phyloP scores from a whole-genome alignment of 371 early-diverging fungal species.

The Zopfochytrium polystomum region DNA sequence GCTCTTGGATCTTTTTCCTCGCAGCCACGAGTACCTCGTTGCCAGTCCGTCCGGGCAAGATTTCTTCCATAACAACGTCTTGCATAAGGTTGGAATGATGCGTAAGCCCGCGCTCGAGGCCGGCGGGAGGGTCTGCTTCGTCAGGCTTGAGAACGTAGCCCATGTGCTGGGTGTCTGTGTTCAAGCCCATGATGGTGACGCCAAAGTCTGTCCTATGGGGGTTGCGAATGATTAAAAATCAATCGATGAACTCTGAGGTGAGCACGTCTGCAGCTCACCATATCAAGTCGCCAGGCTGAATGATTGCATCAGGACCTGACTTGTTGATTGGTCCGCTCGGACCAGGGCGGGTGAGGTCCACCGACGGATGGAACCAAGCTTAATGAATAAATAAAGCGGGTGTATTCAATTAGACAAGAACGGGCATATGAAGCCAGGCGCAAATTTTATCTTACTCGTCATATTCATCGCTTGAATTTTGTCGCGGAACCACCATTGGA shows the following conservation, averaged over 20 bases:
- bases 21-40: conserved; percentile 9
- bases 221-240: background rate
- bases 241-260: background rate
- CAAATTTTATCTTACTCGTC: too few species aligned
- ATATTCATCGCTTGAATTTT: conserved; percentile 17
- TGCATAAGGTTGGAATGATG: conserved; percentile 21
- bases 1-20: background rate
- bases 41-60: conserved; percentile 7
- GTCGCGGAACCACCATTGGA: conserved; percentile 19
- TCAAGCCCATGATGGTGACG: conserved; percentile 18
- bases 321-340: background rate
- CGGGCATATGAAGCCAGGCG: too few species aligned
- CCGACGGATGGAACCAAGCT: conserved; percentile 24
- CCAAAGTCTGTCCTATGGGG: conserved; percentile 19
- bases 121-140: conserved; percentile 11
- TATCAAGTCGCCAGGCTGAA: conserved; percentile 17
- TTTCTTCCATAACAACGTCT: conserved; percentile 17
- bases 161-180: conserved; percentile 27
- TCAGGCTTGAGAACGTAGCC: conserved; percentile 16
- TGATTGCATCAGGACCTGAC: conserved; percentile 5
- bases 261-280: conserved; percentile 5
- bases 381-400: too few species aligned
- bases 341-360: conserved; percentile 13
- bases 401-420: too few species aligned
- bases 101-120: conserved; percentile 12